Evolutionary conservation across 1,284 basidiomycete species (phyloP), one percentile per base, ranked within the genome.

Genomic region (Ustilago shanxiensis): DNA sequence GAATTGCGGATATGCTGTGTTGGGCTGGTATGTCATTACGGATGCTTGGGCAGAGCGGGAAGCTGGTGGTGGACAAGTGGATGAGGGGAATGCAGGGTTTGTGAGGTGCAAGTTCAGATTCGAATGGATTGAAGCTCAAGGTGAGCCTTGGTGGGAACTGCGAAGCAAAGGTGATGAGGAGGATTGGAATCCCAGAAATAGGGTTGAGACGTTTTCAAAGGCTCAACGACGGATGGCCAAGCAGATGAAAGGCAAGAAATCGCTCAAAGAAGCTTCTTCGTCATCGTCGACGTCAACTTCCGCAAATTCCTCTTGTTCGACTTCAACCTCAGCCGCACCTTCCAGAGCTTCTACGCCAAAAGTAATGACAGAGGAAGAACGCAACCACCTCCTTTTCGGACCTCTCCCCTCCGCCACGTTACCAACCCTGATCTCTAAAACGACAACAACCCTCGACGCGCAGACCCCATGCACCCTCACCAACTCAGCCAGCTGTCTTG

Each of bases 71-170:
- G 7, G n/a, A 1, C 1, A 44, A n/a, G n/a, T 9, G 41, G 44
- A 22, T 2, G 52, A 33, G 3, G 51, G 13, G 0, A 67, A 39
- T 0, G 10, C 11, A 10, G 62, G 60, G 13, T 66, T 73, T 29
- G 69, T 81, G 0, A 53, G 79, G 16, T 81, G 79, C 61, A 81
- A 81, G 57, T 77, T 81, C 18, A 58, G 79, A 7, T 81, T 81
- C 51, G 74, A 80, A 35, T 78, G 72, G 72, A 61, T 79, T 3
- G 63, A 60, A 13, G 57, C 67, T 8, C 78, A 79, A 28, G 71
- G 78, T 11, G 20, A 61, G 54, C 75, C 71, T 3, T 79, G 78
- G 78, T 79, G 78, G 78, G 39, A 59, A 22, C 60, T 79, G 2
- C 13, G 29, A 14, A 22, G 29, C 35, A 7, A 45, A 31, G 50